Percentiles rank a stretch among this genome's conserved stretches.
Evolutionary conservation across 805 yeast genomes (phyloP).

Genomic region (Kuraishia floccosa): DNA sequence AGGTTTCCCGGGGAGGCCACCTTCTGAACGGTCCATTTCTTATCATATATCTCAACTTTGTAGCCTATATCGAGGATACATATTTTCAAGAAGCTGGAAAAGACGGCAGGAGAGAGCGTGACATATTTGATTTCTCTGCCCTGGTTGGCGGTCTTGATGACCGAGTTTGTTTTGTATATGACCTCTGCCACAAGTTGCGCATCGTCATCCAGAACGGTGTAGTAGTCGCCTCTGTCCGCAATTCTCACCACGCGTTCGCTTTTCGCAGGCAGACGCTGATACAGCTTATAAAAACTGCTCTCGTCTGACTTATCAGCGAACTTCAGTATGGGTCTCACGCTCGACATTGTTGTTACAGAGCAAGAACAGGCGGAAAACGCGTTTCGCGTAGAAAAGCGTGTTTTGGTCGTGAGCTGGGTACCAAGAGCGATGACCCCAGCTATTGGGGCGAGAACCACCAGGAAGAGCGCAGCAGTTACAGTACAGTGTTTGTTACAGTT

Average conservation of each 20-base stretch:
- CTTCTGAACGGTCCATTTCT: constrained; percentile 42
- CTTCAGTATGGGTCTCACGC: constrained; percentile 42
- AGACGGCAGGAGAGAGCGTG: constrained; percentile 68
- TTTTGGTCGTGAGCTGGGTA: too few species aligned
- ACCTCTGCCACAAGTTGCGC: constrained; percentile 76
- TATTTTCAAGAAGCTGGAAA: constrained; percentile 49
- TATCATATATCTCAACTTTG: constrained; percentile 74
- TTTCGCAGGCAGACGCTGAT: constrained; percentile 34
- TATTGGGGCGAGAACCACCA: too few species aligned
- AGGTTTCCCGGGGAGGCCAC: constrained; percentile 89
- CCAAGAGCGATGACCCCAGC: too few species aligned
- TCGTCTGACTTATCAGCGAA: constrained; percentile 43
- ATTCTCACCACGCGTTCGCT: constrained; percentile 47
- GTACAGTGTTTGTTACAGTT: too few species aligned
- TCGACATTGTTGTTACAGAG: constrained; percentile 9
- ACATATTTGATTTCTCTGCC: constrained; percentile 41
- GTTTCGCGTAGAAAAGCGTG: too few species aligned
- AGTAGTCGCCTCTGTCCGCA: constrained; percentile 79
- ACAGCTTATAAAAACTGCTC: constrained; percentile 32
- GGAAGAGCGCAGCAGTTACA: too few species aligned
- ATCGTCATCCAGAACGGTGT: constrained; percentile 60
- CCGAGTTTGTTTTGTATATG: constrained; percentile 76
- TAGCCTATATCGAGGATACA: constrained; percentile 61
- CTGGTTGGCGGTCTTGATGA: constrained; percentile 44
- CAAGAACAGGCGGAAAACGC: too few species aligned